Evolutionary conservation across 192 early-diverging fungal species (phyloP).

Genomic region (Bifiguratus adelaidae): DNA sequence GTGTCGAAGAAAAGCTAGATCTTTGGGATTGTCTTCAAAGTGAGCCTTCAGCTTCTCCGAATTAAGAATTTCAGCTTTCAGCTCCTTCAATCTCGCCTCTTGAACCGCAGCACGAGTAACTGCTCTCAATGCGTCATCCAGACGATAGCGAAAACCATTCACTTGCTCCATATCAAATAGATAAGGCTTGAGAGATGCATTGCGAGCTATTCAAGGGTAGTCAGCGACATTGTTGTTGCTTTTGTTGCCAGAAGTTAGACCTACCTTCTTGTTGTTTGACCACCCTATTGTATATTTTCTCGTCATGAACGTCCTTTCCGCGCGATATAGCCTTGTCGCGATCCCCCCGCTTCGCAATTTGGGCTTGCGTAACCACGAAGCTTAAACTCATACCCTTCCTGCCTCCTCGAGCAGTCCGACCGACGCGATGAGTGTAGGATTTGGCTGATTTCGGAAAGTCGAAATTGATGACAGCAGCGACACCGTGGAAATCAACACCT

Average conservation of each 20-base stretch:
- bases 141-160: conserved; percentile 86
- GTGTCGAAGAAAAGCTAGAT: conserved; percentile 84
- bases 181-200: conserved; percentile 60
- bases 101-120: conserved; percentile 69
- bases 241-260: conserved; percentile 8
- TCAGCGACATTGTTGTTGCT: conserved; percentile 3
- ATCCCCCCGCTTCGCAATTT: conserved; percentile 18
- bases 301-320: conserved; percentile 38
- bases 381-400: conserved; percentile 81
- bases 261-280: conserved; percentile 56
- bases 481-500: conserved; percentile 92
- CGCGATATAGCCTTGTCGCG: conserved; percentile 8
- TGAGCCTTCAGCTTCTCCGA: conserved; percentile 93
- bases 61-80: conserved; percentile 91
- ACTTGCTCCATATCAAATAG: conserved; percentile 84
- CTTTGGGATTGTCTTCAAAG: conserved; percentile 94
- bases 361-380: conserved; percentile 56
- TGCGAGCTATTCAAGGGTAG: conserved; percentile 6
- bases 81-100: conserved; percentile 90
- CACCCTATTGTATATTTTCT: conserved; percentile 63
- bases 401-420: conserved; percentile 89
- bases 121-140: conserved; percentile 71
- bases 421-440: conserved; percentile 89
- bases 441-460: conserved; percentile 82
- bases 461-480: conserved; percentile 93